phyloP scores from a whole-genome alignment of 2,329 filamentous ascomycete genomes.

The Scedosporium minutisporum region DNA sequence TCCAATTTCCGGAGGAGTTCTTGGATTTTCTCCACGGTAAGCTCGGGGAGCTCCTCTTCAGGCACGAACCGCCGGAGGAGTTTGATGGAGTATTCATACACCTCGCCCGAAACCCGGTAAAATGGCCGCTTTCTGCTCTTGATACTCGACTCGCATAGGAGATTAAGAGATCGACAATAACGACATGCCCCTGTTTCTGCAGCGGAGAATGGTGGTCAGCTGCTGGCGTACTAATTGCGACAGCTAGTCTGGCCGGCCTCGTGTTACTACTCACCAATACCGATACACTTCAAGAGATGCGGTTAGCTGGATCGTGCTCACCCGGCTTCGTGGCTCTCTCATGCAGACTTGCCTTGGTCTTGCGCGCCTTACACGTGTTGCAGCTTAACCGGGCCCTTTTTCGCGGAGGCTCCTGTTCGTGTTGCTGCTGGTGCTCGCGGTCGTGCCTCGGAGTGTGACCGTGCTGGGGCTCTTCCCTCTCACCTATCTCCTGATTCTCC shows the following conservation, averaged over 20 bases:
- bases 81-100: conserved; percentile 5
- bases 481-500: background rate
- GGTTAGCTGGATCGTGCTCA: background rate
- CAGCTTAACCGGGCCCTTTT: conserved; percentile 5
- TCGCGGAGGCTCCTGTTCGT: background rate
- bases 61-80: conserved; percentile 3
- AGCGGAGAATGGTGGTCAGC: background rate
- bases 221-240: background rate
- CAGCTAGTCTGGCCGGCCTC: too few relatives aligned
- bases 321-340: background rate
- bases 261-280: background rate
- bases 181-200: conserved; percentile 1
- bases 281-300: background rate
- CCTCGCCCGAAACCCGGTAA: conserved; percentile 2
- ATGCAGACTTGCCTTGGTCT: background rate
- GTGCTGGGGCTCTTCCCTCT: background rate
- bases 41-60: conserved; percentile 3
- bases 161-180: background rate
- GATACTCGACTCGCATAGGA: conserved; percentile 3
- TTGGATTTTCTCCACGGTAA: conserved; percentile 4
- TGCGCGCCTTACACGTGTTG: conserved; percentile 5
- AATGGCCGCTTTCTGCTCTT: conserved; percentile 2
- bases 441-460: background rate
- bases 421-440: background rate
- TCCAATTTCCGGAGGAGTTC: conserved; percentile 1